These are phyloP conservation scores for Blepharisma undulans DNA, from an alignment of 169 alveolate species.

Conservation along the genomic window DNA sequence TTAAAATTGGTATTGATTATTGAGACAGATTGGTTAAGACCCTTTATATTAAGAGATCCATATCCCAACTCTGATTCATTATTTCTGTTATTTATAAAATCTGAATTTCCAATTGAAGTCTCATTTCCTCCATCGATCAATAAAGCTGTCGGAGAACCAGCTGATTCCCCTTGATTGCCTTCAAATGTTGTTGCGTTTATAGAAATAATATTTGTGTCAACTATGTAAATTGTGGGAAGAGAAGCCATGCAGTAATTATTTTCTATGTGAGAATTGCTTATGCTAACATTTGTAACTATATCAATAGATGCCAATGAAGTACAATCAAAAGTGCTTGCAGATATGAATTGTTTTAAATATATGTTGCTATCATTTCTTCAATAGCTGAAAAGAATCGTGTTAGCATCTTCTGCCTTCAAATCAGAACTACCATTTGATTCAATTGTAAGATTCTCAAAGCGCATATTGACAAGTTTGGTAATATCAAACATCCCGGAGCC, in stretches of 20 bases:
- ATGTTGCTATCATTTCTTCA: not conserved
- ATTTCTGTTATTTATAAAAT: not conserved
- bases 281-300: not conserved
- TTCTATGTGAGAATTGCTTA: not conserved
- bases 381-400: not conserved
- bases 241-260: not conserved
- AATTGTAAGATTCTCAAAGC: not conserved
- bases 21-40: not conserved
- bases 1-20: not conserved
- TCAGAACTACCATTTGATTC: not conserved
- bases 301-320: not conserved
- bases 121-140: not conserved
- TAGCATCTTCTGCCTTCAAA: not conserved
- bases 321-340: not conserved
- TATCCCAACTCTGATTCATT: not conserved
- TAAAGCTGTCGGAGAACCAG: not conserved
- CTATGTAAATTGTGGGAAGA: not conserved
- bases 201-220: not conserved
- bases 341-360: not conserved
- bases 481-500: not conserved
- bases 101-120: not conserved
- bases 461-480: not conserved
- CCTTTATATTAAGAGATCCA: not conserved
- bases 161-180: not conserved
- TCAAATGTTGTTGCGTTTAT: not conserved